phyloP scores from a whole-genome alignment of 352 stramenopile species.

The Phytophthora rubi region DNA sequence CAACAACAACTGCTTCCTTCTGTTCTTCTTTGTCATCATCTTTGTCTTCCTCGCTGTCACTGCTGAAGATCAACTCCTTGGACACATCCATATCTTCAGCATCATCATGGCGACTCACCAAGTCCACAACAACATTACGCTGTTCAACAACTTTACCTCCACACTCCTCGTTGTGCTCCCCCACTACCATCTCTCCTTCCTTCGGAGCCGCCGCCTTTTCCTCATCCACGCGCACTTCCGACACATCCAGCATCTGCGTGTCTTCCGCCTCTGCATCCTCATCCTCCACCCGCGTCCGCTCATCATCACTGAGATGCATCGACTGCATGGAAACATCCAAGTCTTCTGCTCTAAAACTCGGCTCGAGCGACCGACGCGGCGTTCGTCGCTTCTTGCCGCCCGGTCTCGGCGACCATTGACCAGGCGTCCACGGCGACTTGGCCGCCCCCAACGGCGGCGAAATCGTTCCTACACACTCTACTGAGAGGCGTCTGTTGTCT shows the following conservation, averaged over 20 bases:
- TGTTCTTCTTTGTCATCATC: conserved; percentile 23
- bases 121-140: conserved; percentile 5
- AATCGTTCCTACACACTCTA: conserved; percentile 34
- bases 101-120: conserved; percentile 31
- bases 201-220: conserved; percentile 1
- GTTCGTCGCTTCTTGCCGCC: conserved; percentile 29
- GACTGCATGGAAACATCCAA: conserved; percentile 78
- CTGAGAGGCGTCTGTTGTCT: conserved; percentile 29
- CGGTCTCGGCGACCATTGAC: conserved; percentile 30
- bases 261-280: conserved; percentile 31
- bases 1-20: conserved; percentile 20
- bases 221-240: conserved; percentile 20
- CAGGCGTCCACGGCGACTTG: conserved; percentile 40
- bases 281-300: conserved; percentile 28
- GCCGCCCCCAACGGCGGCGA: conserved; percentile 32
- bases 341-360: conserved; percentile 34
- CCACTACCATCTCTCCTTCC: conserved; percentile 5
- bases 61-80: conserved; percentile 51
- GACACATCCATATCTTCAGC: conserved; percentile 43
- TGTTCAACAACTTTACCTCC: conserved; percentile 11
- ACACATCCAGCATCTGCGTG: conserved; percentile 39
- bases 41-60: conserved; percentile 42
- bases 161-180: conserved; percentile 4
- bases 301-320: conserved; percentile 68
- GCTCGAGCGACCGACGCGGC: conserved; percentile 32